Base-by-base conservation (phyloP, 441 rosid genomes). In the Viola pubescens region DNA sequence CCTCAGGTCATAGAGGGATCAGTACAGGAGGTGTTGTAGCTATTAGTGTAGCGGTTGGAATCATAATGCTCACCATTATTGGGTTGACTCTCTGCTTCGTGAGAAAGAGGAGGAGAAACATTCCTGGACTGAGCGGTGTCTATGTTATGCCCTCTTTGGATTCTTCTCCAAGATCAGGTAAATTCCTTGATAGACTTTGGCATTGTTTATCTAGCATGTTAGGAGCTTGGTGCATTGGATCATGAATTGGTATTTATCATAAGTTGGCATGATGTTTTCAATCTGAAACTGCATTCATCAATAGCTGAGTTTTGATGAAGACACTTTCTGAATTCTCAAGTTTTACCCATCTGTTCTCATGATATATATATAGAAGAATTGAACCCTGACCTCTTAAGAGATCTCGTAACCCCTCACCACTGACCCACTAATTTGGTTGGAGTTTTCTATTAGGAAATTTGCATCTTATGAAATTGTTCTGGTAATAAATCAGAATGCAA, bases 121-220 rank as follows among this genome's bases (percentile, higher is more conserved):
- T 50, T 52, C 54, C 78, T 52, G 52, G 73, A 55, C 73, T 67
- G 26, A 72, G 72, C 54, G 88, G 88, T 62, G 88, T 75, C 67
- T 77, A 82, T 67, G 67, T 80, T 41, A 70, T 79, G 82, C 91
- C 96, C 3, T 78, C 96, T 9, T 83, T 64, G 48, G 75, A 62
- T 56, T 77, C 89, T 65, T 77, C 86, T 56, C 59, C 83, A 47
- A 75, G 71, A 77, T 61, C 94, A 80, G 96, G 97, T 91, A 78
- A 61, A 51, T 49, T 48, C 49, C 64, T 39, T 41, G 50, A 4
- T 39, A 9, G n/a, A 37, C 40, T 26, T 58, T 37, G 4, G 12
- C 14, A 19, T 48, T 62, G 6, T 58, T 62, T 63, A 50, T 48
- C 45, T 52, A 3, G 9, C 54, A n/a, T 54, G 47, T 5, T 54